These are phyloP conservation scores for Flaveria trinervia DNA, from an alignment of 129 eudicot species.

Conservation along the genomic window DNA sequence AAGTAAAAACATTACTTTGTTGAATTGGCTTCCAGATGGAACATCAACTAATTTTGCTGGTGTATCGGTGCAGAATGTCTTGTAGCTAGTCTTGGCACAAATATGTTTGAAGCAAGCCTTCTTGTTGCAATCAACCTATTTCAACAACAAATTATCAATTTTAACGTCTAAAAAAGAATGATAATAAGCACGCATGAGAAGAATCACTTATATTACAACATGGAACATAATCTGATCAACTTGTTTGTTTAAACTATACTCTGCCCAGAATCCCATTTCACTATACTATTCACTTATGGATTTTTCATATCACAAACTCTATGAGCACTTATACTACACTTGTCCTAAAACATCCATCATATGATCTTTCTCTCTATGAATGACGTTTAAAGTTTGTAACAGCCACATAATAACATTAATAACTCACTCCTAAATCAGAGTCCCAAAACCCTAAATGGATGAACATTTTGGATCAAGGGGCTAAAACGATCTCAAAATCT, in stretches of 20 bases:
- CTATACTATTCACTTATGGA: neutral
- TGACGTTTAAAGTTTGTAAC: neutral
- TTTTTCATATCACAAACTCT: neutral
- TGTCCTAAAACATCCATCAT: neutral
- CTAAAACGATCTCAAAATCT: neutral
- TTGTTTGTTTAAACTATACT: neutral
- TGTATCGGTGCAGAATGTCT: slow-evolving; percentile 50
- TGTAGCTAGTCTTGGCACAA: slow-evolving; percentile 29
- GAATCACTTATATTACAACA: neutral
- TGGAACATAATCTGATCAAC: neutral
- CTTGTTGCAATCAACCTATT: slow-evolving; percentile 49
- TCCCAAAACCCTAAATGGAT: slow-evolving; percentile 18
- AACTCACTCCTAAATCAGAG: slow-evolving; percentile 3
- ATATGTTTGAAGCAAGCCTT: slow-evolving; percentile 31
- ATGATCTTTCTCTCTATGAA: slow-evolving; percentile 7
- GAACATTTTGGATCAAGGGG: neutral
- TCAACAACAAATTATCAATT: slow-evolving; percentile 10
- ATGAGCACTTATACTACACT: neutral
- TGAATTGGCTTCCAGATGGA: slow-evolving; percentile 27
- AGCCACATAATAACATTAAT: neutral
- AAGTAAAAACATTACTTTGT: slow-evolving; percentile 32
- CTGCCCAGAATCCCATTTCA: neutral
- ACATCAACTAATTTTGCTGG: slow-evolving; percentile 29
- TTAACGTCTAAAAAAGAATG: neutral
- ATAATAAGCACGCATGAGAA: neutral